These are phyloP conservation scores for Aristolochia fimbriata DNA, from an alignment of 164 flowering plant species.

Conservation along the genomic window DNA sequence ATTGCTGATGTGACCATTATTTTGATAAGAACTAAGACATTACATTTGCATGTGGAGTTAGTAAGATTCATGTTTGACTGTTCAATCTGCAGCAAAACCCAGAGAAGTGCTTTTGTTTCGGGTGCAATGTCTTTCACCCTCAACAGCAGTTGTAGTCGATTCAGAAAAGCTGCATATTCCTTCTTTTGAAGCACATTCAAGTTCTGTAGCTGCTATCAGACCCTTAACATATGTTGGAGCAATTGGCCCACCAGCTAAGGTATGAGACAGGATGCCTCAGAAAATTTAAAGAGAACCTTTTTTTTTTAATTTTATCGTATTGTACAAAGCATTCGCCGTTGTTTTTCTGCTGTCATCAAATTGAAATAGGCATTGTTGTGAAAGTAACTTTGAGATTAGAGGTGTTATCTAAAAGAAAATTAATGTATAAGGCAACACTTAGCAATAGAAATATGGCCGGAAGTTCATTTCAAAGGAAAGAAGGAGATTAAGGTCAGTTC, in stretches of 20 bases:
- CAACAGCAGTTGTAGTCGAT: conserved; percentile 41
- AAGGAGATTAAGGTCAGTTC: too few species aligned
- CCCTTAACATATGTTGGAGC: conserved; percentile 46
- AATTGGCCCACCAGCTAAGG: conserved; percentile 45
- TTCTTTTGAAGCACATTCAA: conserved; percentile 41
- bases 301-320: neutral
- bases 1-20: neutral
- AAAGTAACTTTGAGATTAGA: too few species aligned
- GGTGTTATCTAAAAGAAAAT: too few species aligned
- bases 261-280: conserved; percentile 10
- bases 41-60: too few species aligned
- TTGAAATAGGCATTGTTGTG: too few species aligned
- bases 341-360: too few species aligned
- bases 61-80: neutral
- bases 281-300: neutral
- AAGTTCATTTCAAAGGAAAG: too few species aligned
- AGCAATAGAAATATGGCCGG: too few species aligned
- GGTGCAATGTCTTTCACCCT: conserved; percentile 47
- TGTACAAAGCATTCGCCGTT: too few species aligned
- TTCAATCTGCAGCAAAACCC: conserved; percentile 35
- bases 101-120: conserved; percentile 35
- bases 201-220: conserved; percentile 28
- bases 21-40: neutral
- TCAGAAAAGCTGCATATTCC: conserved; percentile 49
- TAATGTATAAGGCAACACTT: too few species aligned